Conservation (phyloP, 2,329 filamentous ascomycete genomes). For the Fusarium bactridioides region DNA sequence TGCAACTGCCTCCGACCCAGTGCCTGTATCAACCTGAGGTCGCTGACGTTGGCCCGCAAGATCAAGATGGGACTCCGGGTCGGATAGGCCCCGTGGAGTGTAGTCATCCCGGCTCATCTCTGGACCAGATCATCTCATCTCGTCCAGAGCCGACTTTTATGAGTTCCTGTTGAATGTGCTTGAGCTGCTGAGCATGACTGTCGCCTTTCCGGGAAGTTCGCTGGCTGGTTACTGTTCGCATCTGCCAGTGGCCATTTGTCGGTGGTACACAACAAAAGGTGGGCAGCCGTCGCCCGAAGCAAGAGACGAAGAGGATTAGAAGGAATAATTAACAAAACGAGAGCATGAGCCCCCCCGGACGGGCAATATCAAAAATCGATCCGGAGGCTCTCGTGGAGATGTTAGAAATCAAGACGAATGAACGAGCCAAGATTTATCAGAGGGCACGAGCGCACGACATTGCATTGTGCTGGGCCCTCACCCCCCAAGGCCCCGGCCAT, state of each 20-base stretch:
- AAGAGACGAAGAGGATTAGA: slow-evolving; percentile 28
- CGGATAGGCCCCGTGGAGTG: slow-evolving; percentile 44
- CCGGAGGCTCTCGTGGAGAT: slow-evolving; percentile 41
- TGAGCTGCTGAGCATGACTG: slow-evolving; percentile 40
- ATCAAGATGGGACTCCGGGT: slow-evolving; percentile 45
- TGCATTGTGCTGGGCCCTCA: slow-evolving; percentile 42
- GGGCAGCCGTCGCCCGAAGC: slow-evolving; percentile 32
- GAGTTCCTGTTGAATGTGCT: slow-evolving; percentile 35
- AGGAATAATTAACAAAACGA: slow-evolving; percentile 28
- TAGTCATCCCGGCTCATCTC: slow-evolving; percentile 44
- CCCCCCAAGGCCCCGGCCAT: slow-evolving; percentile 39
- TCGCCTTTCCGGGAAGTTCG: slow-evolving; percentile 25
- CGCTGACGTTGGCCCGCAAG: slow-evolving; percentile 48
- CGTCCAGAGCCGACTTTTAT: slow-evolving; percentile 38
- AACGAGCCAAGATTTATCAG: slow-evolving; percentile 43
- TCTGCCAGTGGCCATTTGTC: slow-evolving; percentile 37
- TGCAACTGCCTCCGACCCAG: slow-evolving; percentile 59
- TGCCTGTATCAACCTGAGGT: slow-evolving; percentile 60
- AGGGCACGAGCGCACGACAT: slow-evolving; percentile 44
- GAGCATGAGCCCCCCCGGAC: slow-evolving; percentile 30
- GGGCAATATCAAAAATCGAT: slow-evolving; percentile 36
- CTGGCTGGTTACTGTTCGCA: slow-evolving; percentile 34
- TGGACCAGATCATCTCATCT: slow-evolving; percentile 44
- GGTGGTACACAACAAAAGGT: slow-evolving; percentile 36
- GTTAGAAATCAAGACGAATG: slow-evolving; percentile 40